Evolutionary conservation across 2,329 filamentous ascomycete genomes (phyloP).

Genomic region (Ophidiomyces ophidiicola): DNA sequence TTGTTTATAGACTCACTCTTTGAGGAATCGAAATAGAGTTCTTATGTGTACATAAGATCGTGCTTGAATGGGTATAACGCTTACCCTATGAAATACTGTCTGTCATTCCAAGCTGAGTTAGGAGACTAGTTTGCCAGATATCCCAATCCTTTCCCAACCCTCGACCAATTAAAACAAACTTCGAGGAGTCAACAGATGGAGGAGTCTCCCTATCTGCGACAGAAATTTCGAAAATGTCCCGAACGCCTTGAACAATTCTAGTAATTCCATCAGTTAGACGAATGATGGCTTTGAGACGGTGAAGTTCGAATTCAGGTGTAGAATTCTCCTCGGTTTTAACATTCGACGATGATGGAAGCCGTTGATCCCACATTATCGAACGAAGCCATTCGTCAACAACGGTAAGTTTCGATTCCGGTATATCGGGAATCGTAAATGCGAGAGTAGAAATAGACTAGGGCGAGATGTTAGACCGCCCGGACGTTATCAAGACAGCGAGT

Average conservation of each 20-base stretch:
- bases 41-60: no score
- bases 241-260: conserved; percentile 75
- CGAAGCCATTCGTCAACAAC: conserved; percentile 70
- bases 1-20: no score
- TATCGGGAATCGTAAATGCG: conserved; percentile 52
- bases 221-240: conserved; percentile 85
- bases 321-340: conserved; percentile 3
- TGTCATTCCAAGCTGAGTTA: conserved; percentile 1
- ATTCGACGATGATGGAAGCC: conserved; percentile 18
- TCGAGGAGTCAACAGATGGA: conserved; percentile 24
- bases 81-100: neutral
- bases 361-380: conserved; percentile 66
- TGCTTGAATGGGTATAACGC: no score
- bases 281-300: conserved; percentile 74
- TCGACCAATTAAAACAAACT: conserved; percentile 38
- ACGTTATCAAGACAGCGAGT: neutral
- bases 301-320: conserved; percentile 56
- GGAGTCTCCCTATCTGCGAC: conserved; percentile 38
- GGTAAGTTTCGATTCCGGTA: conserved; percentile 47
- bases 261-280: conserved; percentile 49
- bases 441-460: conserved; percentile 69
- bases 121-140: conserved; percentile 28
- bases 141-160: conserved; percentile 27
- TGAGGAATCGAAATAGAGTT: no score
- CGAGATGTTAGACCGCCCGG: neutral